These are phyloP conservation scores for Thelonectria discophora DNA, from an alignment of 2,329 filamentous ascomycete species.

Conservation along the genomic window DNA sequence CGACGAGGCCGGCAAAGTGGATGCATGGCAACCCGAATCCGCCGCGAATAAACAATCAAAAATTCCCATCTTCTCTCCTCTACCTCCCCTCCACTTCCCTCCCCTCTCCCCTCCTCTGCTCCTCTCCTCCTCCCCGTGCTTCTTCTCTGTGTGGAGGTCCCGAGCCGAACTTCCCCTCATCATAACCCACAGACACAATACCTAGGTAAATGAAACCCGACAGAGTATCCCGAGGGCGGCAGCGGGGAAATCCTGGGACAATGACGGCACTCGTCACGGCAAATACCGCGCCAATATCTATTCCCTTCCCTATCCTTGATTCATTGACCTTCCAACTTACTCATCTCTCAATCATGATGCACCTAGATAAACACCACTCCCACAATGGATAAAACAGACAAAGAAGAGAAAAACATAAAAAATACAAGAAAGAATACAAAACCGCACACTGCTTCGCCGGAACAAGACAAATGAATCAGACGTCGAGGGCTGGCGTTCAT, in stretches of 20 bases:
- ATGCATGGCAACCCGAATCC: conserved; percentile 20
- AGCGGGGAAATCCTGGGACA: conserved; percentile 2
- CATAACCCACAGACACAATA: background rate
- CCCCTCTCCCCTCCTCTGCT: too few relatives aligned
- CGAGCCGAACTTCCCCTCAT: background rate
- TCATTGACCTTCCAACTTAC: background rate
- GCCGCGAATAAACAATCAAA: too few relatives aligned
- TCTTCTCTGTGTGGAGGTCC: background rate
- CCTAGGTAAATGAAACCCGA: background rate
- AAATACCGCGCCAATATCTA: background rate
- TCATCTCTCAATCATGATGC: background rate
- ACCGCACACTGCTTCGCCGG: conserved; percentile 9
- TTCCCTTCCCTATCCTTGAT: too few relatives aligned
- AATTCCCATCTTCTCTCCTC: too few relatives aligned
- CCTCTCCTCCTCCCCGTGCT: too few relatives aligned
- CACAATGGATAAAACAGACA: too few relatives aligned
- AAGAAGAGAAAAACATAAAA: too few relatives aligned
- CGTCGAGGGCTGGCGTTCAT: conserved; percentile 38
- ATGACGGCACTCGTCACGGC: conserved; percentile 3
- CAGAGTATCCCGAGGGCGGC: conserved; percentile 3
- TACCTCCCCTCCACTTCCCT: too few relatives aligned
- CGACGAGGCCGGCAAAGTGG: background rate
- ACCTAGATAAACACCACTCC: conserved; percentile 4
- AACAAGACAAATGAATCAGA: conserved; percentile 23
- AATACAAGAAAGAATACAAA: background rate